A percentile compares a stretch with the other conserved stretches of the same genome.
phyloP scores from a whole-genome alignment of 352 stramenopile genomes.

The Phytopythium helicoides region DNA sequence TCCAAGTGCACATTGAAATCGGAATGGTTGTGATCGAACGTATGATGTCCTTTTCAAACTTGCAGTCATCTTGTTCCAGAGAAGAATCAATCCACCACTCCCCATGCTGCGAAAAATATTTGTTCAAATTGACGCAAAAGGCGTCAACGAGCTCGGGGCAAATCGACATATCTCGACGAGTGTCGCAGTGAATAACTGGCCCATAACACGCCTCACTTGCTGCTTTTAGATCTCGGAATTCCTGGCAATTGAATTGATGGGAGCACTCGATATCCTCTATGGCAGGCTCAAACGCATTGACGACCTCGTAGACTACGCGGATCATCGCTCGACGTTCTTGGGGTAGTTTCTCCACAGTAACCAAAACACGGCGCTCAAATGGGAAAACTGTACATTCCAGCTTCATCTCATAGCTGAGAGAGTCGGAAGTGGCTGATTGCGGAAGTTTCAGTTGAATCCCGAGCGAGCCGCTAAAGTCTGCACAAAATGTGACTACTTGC shows the following conservation, averaged over 20 bases:
- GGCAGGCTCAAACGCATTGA: slow-evolving; percentile 1
- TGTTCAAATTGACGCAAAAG: slow-evolving; percentile 37
- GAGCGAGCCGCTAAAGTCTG: slow-evolving; percentile 41
- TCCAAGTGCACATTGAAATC: slow-evolving; percentile 4
- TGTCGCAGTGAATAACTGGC: not conserved
- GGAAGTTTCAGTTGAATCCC: slow-evolving; percentile 16
- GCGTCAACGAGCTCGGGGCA: not conserved
- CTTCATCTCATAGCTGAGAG: not conserved
- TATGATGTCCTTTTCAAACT: not conserved
- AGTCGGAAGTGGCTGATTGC: not conserved
- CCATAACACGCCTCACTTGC: not conserved
- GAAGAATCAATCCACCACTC: slow-evolving; percentile 48
- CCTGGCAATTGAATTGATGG: not conserved
- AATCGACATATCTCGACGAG: too few species aligned
- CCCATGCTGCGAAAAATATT: slow-evolving; percentile 20
- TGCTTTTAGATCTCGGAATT: not conserved
- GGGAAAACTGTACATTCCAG: slow-evolving; percentile 31
- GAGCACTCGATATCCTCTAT: slow-evolving; percentile 5
- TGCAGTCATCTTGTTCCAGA: slow-evolving; percentile 6
- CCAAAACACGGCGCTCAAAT: slow-evolving; percentile 32
- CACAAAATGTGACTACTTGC: slow-evolving; percentile 27
- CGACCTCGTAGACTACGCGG: slow-evolving; percentile 31
- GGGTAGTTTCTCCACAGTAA: slow-evolving; percentile 21
- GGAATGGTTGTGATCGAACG: not conserved
- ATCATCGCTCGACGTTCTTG: slow-evolving; percentile 34